Conservation (phyloP, 164 flowering plant species). For the Umbilicus rupestris region DNA sequence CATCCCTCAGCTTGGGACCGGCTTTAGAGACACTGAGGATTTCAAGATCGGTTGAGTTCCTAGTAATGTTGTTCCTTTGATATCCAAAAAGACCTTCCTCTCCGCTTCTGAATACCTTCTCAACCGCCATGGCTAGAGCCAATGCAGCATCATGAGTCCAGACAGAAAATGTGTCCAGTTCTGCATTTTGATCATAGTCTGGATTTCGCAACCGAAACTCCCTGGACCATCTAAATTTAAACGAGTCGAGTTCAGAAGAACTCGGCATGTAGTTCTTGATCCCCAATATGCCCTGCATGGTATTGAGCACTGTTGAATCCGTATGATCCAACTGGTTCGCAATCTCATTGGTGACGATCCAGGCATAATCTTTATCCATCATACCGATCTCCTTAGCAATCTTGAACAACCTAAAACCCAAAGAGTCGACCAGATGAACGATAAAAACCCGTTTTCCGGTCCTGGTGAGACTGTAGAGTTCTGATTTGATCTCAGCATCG, state of each 20-base stretch:
- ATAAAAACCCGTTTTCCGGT: constrained; percentile 7
- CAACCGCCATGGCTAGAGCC: constrained; percentile 20
- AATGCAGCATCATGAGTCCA: constrained; percentile 21
- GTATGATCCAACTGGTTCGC: background rate
- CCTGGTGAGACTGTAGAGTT: constrained; percentile 9
- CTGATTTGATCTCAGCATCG: constrained; percentile 1
- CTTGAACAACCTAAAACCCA: background rate
- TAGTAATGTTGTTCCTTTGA: background rate
- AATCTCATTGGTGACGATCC: constrained; percentile 8
- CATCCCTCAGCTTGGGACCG: constrained; percentile 11
- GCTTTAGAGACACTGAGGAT: constrained; percentile 9
- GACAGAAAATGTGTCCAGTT: constrained; percentile 12
- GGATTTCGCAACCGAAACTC: background rate
- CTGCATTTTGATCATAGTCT: background rate
- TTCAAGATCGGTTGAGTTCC: constrained; percentile 11
- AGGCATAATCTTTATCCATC: constrained; percentile 5
- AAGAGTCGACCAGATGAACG: background rate
- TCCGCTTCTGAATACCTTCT: constrained; percentile 7
- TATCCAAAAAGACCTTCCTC: background rate
- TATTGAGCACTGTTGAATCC: background rate
- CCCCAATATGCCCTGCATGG: constrained; percentile 7
- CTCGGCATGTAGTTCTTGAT: background rate
- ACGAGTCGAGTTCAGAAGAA: background rate
- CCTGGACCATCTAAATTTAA: constrained; percentile 2
- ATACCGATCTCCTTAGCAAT: background rate